A percentile compares a stretch with the other conserved stretches of the same genome.
Conservation (phyloP, 139 green algal genomes). For the Zygnema cylindricum region DNA sequence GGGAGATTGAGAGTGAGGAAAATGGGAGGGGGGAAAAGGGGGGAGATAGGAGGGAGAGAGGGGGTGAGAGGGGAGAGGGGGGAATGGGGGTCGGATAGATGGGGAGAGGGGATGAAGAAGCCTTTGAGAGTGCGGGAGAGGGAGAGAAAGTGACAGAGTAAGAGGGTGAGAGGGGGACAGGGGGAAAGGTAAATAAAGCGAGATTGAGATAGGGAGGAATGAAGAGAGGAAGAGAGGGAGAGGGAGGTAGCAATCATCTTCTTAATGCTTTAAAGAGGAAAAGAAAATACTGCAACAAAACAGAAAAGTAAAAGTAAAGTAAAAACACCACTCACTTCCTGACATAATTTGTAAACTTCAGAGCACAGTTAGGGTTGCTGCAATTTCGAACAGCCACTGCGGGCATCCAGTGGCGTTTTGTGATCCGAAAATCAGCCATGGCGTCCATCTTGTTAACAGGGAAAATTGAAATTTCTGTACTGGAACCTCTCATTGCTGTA, state of each 20-base stretch:
- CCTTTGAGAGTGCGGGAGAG: background rate
- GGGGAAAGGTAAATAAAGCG: no score
- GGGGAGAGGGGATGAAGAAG: background rate
- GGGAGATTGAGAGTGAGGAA: background rate
- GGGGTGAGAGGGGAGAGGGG: background rate
- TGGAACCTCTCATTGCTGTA: no score
- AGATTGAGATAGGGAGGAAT: no score
- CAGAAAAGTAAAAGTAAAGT: conserved; percentile 15
- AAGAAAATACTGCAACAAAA: conserved; percentile 1
- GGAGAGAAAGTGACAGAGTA: background rate
- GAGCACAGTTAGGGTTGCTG: conserved; percentile 29
- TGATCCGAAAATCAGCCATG: background rate
- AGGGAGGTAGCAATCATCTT: background rate
- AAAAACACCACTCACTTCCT: conserved; percentile 31
- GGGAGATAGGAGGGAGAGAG: background rate
- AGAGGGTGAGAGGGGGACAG: background rate
- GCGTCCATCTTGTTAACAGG: background rate
- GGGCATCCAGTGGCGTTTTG: conserved; percentile 32
- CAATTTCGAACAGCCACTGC: conserved; percentile 5
- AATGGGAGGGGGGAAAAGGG: background rate
- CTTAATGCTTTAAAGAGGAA: background rate
- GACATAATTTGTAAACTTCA: background rate
- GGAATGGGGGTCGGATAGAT: background rate
- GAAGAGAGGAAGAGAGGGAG: no score
- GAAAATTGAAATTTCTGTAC: no score